Conservation (phyloP, 1,139 yeast species). For the Blastobotrys elegans region DNA sequence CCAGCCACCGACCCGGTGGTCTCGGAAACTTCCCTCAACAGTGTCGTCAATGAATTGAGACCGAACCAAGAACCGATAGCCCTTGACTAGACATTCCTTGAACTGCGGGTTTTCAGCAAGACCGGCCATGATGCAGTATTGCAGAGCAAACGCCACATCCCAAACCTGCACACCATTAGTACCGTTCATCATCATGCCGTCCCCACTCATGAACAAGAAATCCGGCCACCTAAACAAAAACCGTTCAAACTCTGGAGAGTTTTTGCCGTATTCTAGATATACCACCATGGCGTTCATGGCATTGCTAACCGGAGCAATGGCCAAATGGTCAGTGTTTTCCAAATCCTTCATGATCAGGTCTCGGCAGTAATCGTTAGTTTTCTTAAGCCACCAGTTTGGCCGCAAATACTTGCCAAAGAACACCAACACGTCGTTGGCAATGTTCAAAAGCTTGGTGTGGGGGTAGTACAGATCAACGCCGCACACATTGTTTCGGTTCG, state of each 20-base stretch:
- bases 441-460: constrained; percentile 63
- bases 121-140: constrained; percentile 76
- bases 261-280: constrained; percentile 60
- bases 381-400: constrained; percentile 65
- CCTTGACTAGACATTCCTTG: constrained; percentile 54
- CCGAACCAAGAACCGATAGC: constrained; percentile 67
- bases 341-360: constrained; percentile 70
- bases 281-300: constrained; percentile 78
- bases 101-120: constrained; percentile 66
- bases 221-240: constrained; percentile 65
- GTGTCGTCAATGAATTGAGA: constrained; percentile 85
- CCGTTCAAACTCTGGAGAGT: constrained; percentile 55
- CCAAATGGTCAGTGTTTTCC: constrained; percentile 69
- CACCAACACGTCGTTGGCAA: constrained; percentile 56
- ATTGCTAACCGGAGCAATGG: constrained; percentile 92
- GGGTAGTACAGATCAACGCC: constrained; percentile 94
- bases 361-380: constrained; percentile 50
- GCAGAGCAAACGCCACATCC: constrained; percentile 92
- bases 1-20: constrained; percentile 88
- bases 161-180: constrained; percentile 97
- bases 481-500: constrained; percentile 78
- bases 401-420: constrained; percentile 64
- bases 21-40: constrained; percentile 74
- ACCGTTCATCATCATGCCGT: constrained; percentile 92
- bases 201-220: constrained; percentile 75